Evolutionary conservation across 2,329 filamentous ascomycete genomes (phyloP).

Genomic region (Aspergillus sp.): DNA sequence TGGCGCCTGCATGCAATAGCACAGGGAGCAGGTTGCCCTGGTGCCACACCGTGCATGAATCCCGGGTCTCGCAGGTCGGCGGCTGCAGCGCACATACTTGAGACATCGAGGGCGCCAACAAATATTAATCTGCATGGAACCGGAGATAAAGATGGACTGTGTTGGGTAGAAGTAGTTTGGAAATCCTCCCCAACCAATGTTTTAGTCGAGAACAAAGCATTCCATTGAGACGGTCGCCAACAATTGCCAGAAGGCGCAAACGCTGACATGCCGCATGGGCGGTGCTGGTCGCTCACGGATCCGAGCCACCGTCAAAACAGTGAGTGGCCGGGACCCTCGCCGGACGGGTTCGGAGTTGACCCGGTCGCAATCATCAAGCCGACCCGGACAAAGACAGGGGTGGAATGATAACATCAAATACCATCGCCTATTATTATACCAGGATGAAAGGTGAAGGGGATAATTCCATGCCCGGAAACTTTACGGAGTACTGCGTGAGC

Average conservation of each 20-base stretch:
- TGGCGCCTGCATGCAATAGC: conserved; percentile 4
- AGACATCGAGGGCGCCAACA: background rate
- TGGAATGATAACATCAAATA: background rate
- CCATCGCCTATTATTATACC: background rate
- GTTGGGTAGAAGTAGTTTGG: background rate
- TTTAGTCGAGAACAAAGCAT: background rate
- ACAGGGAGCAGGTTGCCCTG: background rate
- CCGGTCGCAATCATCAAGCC: background rate
- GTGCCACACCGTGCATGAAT: background rate
- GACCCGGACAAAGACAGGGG: background rate
- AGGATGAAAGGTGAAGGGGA: background rate
- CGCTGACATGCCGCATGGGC: background rate
- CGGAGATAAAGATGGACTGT: background rate
- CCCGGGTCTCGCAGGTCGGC: background rate
- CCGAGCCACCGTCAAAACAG: background rate
- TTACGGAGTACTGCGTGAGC: background rate
- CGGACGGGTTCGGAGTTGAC: background rate
- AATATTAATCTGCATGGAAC: background rate
- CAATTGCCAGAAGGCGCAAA: background rate
- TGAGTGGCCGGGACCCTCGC: background rate
- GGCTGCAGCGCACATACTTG: background rate
- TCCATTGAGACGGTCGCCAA: background rate
- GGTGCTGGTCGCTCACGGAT: background rate
- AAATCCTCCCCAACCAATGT: too few relatives aligned
- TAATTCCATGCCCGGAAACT: background rate